Conservation (phyloP, 495 filamentous ascomycete genomes). For the Amphirosellinia nigrospora region DNA sequence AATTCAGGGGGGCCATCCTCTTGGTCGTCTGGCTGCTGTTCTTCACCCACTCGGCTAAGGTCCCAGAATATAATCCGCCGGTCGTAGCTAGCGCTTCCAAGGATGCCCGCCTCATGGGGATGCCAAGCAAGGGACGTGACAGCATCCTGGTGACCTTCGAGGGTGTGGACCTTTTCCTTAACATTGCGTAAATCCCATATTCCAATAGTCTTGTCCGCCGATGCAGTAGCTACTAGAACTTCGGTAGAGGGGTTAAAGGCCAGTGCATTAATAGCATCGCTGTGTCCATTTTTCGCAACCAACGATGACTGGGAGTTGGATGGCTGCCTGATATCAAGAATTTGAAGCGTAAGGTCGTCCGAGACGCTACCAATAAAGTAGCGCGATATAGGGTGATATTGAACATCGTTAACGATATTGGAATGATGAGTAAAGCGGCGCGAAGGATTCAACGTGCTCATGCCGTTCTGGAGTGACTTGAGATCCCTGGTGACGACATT, state of each 20-base stretch:
- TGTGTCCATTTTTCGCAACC: constrained; percentile 71
- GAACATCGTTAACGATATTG: constrained; percentile 94
- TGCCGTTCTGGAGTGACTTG: constrained; percentile 69
- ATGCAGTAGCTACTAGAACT: constrained; percentile 86
- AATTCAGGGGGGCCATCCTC: constrained; percentile 97
- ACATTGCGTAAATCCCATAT: constrained; percentile 94
- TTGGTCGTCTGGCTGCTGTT: constrained; percentile 93
- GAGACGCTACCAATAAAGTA: constrained; percentile 90
- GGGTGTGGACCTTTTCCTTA: constrained; percentile 80
- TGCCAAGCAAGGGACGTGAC: constrained; percentile 95
- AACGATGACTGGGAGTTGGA: constrained; percentile 68
- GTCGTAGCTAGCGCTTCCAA: constrained; percentile 91
- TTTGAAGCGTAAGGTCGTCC: constrained; percentile 91
- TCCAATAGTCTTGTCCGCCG: constrained; percentile 91
- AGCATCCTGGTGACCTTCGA: constrained; percentile 83
- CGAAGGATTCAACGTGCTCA: constrained; percentile 70
- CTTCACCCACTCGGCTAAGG: constrained; percentile 84
- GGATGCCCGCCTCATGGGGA: constrained; percentile 81
- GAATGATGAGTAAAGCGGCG: constrained; percentile 86
- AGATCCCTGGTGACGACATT: constrained; percentile 67
- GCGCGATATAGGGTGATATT: constrained; percentile 84
- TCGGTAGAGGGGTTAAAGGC: constrained; percentile 92
- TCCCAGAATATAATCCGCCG: constrained; percentile 97
- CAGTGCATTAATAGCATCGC: constrained; percentile 91
- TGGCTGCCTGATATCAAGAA: constrained; percentile 78